These are phyloP conservation scores for Cladosporium colombiae DNA, from an alignment of 2,329 filamentous ascomycete species.

Conservation along the genomic window DNA sequence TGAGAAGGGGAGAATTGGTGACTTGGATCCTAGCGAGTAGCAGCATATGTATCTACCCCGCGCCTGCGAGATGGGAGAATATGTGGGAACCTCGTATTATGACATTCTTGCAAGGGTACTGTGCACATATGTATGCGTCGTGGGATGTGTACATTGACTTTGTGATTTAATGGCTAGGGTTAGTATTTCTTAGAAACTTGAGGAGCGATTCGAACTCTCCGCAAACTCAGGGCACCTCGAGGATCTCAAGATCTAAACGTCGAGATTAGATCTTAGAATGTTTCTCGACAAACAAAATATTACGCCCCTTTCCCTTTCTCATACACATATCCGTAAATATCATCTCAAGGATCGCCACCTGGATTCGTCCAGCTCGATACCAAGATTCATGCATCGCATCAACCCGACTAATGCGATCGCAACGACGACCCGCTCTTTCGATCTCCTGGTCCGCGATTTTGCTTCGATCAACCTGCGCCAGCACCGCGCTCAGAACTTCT, in stretches of 20 bases:
- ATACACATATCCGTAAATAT: not conserved
- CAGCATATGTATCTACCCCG: not conserved
- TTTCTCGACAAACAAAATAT: slow-evolving; percentile 5
- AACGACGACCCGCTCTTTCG: slow-evolving; percentile 20
- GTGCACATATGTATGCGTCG: not conserved
- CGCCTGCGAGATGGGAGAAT: not conserved
- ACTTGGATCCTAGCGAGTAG: not conserved
- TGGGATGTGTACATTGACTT: not conserved
- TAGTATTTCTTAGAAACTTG: not conserved
- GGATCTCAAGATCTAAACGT: slow-evolving; percentile 8
- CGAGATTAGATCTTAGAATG: not conserved
- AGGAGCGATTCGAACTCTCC: too few relatives aligned
- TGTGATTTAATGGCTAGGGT: not conserved
- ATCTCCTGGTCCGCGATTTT: slow-evolving; percentile 23
- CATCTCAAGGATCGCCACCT: not conserved
- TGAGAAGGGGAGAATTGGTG: not conserved
- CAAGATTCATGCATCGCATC: not conserved
- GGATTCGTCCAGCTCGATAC: not conserved
- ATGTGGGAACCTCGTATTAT: fast-evolving
- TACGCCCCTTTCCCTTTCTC: not conserved
- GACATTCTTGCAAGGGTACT: not conserved
- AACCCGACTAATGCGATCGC: not conserved
- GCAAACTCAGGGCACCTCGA: slow-evolving; percentile 4
- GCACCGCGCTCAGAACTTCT: slow-evolving; percentile 24
- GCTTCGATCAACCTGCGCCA: slow-evolving; percentile 26